phyloP scores from a whole-genome alignment of 2,329 filamentous ascomycete species.

The Sporothrix pseudoabietina region DNA sequence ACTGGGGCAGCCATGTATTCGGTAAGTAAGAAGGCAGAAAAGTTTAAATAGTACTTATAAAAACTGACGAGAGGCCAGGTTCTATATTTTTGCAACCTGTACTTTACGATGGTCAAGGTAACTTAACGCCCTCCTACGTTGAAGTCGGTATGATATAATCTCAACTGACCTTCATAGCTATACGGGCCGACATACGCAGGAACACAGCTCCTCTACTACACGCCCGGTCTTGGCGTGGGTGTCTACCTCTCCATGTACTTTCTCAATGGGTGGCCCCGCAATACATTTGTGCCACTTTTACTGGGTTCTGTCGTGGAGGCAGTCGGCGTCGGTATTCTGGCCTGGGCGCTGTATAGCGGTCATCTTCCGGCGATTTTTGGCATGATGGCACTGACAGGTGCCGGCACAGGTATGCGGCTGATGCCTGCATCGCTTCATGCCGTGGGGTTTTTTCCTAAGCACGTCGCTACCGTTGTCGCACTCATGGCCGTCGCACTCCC shows the following conservation, averaged over 20 bases:
- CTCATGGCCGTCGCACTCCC: conserved; percentile 62
- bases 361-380: conserved; percentile 52
- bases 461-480: conserved; percentile 61
- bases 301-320: conserved; percentile 59
- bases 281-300: conserved; percentile 63
- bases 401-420: conserved; percentile 64
- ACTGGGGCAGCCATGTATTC: conserved; percentile 59
- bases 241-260: conserved; percentile 60
- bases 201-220: conserved; percentile 58
- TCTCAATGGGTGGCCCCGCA: conserved; percentile 62
- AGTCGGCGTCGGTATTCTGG: conserved; percentile 59
- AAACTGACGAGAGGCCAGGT: conserved; percentile 48
- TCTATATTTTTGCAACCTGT: conserved; percentile 70
- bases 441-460: conserved; percentile 61
- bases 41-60: conserved; percentile 33
- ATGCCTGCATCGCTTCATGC: conserved; percentile 65
- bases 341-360: conserved; percentile 47
- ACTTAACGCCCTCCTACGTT: no score
- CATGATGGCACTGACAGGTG: conserved; percentile 67
- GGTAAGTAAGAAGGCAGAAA: conserved; percentile 38
- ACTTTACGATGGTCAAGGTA: conserved; percentile 61
- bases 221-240: conserved; percentile 63
- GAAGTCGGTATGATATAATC: no score
- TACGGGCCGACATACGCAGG: conserved; percentile 28
- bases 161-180: conserved; percentile 39